Evolutionary conservation across 2,329 filamentous ascomycete species (phyloP), one percentile per base, ranked within the genome.

Genomic region (Colletotrichum sojae): DNA sequence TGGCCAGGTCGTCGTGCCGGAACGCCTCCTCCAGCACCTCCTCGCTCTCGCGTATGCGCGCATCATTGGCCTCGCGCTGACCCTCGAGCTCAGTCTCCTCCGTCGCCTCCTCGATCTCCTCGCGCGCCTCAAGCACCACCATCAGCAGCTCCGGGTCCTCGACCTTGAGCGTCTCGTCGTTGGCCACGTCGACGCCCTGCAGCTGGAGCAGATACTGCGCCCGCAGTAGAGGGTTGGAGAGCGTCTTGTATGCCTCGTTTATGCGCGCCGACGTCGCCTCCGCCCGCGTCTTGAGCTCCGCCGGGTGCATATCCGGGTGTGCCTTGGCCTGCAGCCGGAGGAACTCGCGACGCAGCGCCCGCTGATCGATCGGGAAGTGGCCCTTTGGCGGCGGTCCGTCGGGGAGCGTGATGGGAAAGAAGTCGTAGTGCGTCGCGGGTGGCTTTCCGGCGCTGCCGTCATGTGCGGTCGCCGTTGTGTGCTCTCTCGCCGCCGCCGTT

Each of bases 191-290:
- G 20, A 95, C 87, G 0, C 91, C 94, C 48, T 91, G 87, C 61
- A 91, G 86, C 69, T 91, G 82, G 4, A 98, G 87, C 6, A 98
- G 83, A 78, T 98, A 97, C 79, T 98, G 94, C n/a, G 95, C 95
- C 25, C 96, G 89, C 55, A 89, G 80, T 13, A 99, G 84, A 16
- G 96, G 95, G 73, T 91, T 89, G 57, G 88, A 84, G 0, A 99
- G 88, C 3, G 95, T 97, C 76, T 90, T 91, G 86, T 97, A 98
- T 0, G 96, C 96, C 73, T 94, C 91, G 84, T 98, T 98, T 79
- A 98, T 95, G 27, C 89, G 87, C 8, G 94, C 89, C 10, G 92
- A 96, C n/a, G 91, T 84, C 0, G 90, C 92, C 79, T 97, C 93
- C 20, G 94, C 94, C 55, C 87, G 76, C 74, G 82, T 74, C 82